Evolutionary conservation across 164 flowering plant genomes (phyloP), one percentile per base, ranked within the genome.

Genomic region (Hamamelis virginiana): DNA sequence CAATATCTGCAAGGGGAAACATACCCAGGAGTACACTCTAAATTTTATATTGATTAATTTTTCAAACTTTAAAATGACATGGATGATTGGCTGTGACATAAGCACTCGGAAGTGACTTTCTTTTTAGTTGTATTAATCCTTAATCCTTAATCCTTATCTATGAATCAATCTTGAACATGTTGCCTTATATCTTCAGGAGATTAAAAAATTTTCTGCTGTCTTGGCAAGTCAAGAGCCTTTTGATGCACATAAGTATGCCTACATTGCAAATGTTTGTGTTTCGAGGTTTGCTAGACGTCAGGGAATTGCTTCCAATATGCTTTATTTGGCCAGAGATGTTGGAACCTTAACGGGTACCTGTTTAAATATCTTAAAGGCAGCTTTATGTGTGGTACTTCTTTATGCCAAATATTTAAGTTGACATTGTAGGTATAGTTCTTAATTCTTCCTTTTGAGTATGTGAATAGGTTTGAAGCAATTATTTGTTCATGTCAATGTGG

Each of bases 261-360:
- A 88, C 45, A 71, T 88, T 80, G 77, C 90, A 25, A 88, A 86
- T 76, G 81, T 88, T 55, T 83, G 85, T 71, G 90, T 88, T 61
- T 65, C 89, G 41, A 88, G 86, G 74, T 86, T 75, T 80, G 87
- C 90, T 56, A 84, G 92, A 16, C 87, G 90, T 48, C 90, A 78
- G 75, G 86, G 87, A 48, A 79, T 86, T 75, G 92, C 90, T 45
- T 69, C 80, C 55, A 88, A 86, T 69, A 81, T 86, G 87, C 55
- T 88, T 58, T 67, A 71, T 78, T 76, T 88, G 77, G 92, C 88
- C 45, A 78, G 72, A 56, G 85, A 88, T 60, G 56, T 81, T 66
- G 92, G 87, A 45, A 59, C 72, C 45, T 65, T 70, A 33, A 66
- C 79, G 66, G 92, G 92, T 88, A 73, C 18, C n/a, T 9, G 44